A percentile compares a stretch with the other conserved stretches of the same genome.
Evolutionary conservation across 306 rosid genomes (phyloP).

Genomic region (Dryas drummondii): DNA sequence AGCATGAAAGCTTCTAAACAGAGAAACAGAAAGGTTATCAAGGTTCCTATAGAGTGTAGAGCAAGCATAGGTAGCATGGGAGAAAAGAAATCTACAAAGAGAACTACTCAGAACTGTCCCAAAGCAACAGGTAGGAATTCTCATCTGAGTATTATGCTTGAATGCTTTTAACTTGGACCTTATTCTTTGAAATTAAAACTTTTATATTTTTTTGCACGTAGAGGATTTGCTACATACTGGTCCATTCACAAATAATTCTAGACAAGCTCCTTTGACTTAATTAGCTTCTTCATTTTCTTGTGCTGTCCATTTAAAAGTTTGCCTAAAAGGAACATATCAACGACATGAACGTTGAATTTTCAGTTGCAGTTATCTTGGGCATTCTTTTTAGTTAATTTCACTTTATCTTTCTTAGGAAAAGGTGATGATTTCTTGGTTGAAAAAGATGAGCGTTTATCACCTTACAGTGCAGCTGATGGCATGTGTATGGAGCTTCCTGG

Average conservation of each 20-base stretch:
- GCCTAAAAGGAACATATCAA: slow-evolving; percentile 1
- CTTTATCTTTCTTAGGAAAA: slow-evolving; percentile 26
- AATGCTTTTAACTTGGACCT: background rate
- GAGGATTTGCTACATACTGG: slow-evolving; percentile 4
- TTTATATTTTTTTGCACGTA: background rate
- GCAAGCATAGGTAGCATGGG: slow-evolving; percentile 26
- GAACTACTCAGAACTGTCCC: slow-evolving; percentile 25
- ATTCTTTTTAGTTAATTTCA: slow-evolving; percentile 12
- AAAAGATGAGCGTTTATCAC: slow-evolving; percentile 27
- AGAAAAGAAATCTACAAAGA: slow-evolving; percentile 33
- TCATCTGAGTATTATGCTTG: background rate
- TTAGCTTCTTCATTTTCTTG: slow-evolving; percentile 10
- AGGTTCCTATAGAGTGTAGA: slow-evolving; percentile 38
- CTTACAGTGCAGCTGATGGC: slow-evolving; percentile 30
- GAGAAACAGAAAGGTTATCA: slow-evolving; percentile 30
- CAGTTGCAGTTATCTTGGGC: background rate
- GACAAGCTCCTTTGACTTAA: slow-evolving; percentile 1
- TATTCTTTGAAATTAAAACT: background rate
- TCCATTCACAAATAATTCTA: slow-evolving; percentile 3
- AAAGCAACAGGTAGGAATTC: slow-evolving; percentile 42
- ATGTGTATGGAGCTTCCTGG: slow-evolving; percentile 13
- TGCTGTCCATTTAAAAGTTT: slow-evolving; percentile 11
- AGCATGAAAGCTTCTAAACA: slow-evolving; percentile 43
- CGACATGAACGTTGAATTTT: background rate
- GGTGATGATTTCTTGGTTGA: slow-evolving; percentile 31